A percentile compares a stretch with the other conserved stretches of the same genome.
Evolutionary conservation across 768 basidiomycete species (phyloP).

Genomic region (Gloeostereum incarnatum): DNA sequence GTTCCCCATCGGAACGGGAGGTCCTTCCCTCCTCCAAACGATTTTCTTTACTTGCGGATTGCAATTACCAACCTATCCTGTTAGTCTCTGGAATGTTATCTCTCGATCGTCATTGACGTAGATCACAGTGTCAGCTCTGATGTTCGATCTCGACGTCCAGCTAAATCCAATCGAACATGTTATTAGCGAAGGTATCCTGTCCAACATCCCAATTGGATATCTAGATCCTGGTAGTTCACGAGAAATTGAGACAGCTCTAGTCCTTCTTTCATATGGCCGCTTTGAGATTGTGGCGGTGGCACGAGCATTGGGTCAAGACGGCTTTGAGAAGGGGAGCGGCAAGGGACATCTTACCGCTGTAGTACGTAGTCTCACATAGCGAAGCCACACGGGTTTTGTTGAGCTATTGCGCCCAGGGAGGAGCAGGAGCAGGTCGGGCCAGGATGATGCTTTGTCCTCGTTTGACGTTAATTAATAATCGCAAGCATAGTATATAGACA

Average conservation of each 20-base stretch:
- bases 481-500: too few relatives aligned
- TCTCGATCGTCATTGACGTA: constrained; percentile 3
- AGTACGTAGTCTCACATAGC: too few relatives aligned
- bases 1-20: constrained; percentile 26
- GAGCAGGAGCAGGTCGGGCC: too few relatives aligned
- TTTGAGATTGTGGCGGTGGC: constrained; percentile 46
- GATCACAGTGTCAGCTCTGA: constrained; percentile 36
- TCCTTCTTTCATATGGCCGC: constrained; percentile 63
- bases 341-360: constrained; percentile 29
- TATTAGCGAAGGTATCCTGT: constrained; percentile 58
- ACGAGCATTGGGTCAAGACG: constrained; percentile 19
- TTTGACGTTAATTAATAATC: too few relatives aligned
- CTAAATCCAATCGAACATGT: constrained; percentile 56
- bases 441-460: too few relatives aligned
- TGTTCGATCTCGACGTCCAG: constrained; percentile 44
- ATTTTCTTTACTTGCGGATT: constrained; percentile 52
- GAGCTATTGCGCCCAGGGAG: too few relatives aligned
- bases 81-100: constrained; percentile 23
- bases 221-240: constrained; percentile 44
- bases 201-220: constrained; percentile 55
- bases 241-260: constrained; percentile 47
- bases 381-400: too few relatives aligned
- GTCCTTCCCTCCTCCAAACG: constrained; percentile 44
- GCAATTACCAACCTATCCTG: constrained; percentile 58
- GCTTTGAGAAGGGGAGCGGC: constrained; percentile 22